These are phyloP conservation scores for Miamiensis avidus DNA, from an alignment of 169 alveolate species.

Conservation along the genomic window DNA sequence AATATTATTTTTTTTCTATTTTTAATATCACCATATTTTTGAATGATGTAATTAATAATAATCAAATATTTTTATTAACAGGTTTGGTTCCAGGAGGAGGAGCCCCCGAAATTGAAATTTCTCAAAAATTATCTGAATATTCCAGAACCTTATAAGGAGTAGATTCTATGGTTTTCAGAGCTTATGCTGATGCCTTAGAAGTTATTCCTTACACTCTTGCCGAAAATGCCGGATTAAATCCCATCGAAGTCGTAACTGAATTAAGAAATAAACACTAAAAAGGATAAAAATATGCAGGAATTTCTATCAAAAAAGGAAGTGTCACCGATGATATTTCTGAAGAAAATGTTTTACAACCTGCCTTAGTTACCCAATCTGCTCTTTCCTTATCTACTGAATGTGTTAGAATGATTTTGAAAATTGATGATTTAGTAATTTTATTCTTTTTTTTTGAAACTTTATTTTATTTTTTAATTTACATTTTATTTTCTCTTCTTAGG, in stretches of 20 bases:
- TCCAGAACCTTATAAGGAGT: slow-evolving; percentile 93
- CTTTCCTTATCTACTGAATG: slow-evolving; percentile 98
- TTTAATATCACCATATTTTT: too few relatives aligned
- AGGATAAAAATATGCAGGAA: slow-evolving; percentile 93
- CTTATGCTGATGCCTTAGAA: slow-evolving; percentile 98
- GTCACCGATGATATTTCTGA: slow-evolving; percentile 46
- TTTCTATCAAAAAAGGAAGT: slow-evolving; percentile 92
- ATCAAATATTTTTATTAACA: too few relatives aligned
- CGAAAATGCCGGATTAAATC: slow-evolving; percentile 98
- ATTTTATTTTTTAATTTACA: too few relatives aligned
- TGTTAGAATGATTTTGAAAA: slow-evolving; percentile 98
- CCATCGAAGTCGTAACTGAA: slow-evolving; percentile 96
- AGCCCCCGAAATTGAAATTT: slow-evolving; percentile 98
- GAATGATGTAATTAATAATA: too few relatives aligned
- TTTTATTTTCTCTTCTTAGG: not conserved
- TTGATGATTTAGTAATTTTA: slow-evolving; percentile 95
- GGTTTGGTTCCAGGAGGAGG: slow-evolving; percentile 99
- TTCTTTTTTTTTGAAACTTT: not conserved
- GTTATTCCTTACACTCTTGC: slow-evolving; percentile 99
- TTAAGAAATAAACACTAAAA: slow-evolving; percentile 92
- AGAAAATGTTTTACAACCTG: slow-evolving; percentile 96
- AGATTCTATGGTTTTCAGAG: slow-evolving; percentile 94
- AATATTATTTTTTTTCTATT: too few relatives aligned
- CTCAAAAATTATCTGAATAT: slow-evolving; percentile 82
- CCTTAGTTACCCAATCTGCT: slow-evolving; percentile 96